Evolutionary conservation across 2,329 filamentous ascomycete species (phyloP), one percentile per base, ranked within the genome.

Genomic region (Exserohilum turcica): DNA sequence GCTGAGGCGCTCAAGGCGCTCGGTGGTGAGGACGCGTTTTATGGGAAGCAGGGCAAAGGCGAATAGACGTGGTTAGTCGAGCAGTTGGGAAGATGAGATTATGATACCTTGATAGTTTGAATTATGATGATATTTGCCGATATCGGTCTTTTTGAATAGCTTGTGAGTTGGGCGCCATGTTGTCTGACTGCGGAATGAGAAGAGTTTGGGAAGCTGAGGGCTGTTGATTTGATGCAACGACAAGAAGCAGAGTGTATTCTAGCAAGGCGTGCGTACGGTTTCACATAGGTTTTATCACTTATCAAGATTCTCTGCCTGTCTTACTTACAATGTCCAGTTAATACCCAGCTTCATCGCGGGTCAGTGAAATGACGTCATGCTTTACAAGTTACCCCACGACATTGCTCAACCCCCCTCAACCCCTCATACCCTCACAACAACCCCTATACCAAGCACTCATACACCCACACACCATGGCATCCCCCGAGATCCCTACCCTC

Each of bases 1-100:
- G 66, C 67, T 40, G 42, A 77, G 57, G 71, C 68, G 6, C 75
- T 81, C 39, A 69, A 79, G 38, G 58, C 70, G 9, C 63, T 81
- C 3, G 78, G 77, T 40, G 78, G 77, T 12, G 75, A 80, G 8
- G 67, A 68, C 7, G 77, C 74, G 15, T 75, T 78, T 47, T 78
- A 80, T 43, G 76, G 76, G 19, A 70, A 76, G 57, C 55, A 78
- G 55, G 72, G 74, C 5, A 65, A 79, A 44, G 76, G 76, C 3
- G 72, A 71, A 48, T 76, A 75, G 35, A 18, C 6, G 2, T 18
- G n/a, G n/a, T 24, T 24, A 7, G 15, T 3, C 16, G 15, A n/a
- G 32, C n/a, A 16, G 13, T 35, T 18, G 15, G 4, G 16, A 2
- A 21, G 13, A 32, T 38, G 24, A 19, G 27, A 21, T 47, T 47